Percentiles rank a stretch among this genome's conserved stretches.
Evolutionary conservation across 352 stramenopile species (phyloP).

Genomic region (Saprolegnia parasitica): DNA sequence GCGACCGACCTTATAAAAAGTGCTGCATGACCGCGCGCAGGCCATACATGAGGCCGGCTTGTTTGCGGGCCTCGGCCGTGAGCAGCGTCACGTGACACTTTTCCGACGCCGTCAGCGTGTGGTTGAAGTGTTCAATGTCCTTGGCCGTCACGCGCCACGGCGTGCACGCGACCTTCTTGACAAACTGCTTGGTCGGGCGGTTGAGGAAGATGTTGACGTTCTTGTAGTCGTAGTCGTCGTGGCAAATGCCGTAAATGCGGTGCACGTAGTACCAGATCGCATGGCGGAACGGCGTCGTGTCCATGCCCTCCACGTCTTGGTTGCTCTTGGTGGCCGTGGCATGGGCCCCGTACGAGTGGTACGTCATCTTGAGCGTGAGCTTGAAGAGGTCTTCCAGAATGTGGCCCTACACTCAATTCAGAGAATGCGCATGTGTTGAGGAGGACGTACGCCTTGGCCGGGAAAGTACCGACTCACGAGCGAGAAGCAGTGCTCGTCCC

Average conservation of each 20-base stretch:
- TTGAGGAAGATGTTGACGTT: conserved; percentile 80
- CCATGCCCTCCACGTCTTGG: conserved; percentile 40
- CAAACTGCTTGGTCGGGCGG: conserved; percentile 79
- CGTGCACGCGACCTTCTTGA: conserved; percentile 83
- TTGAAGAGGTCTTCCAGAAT: conserved; percentile 86
- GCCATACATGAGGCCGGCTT: conserved; percentile 83
- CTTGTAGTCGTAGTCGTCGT: conserved; percentile 85
- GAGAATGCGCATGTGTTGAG: not conserved
- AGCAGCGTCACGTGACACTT: conserved; percentile 84
- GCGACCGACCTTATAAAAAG: conserved; percentile 24
- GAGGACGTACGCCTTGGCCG: conserved; percentile 41
- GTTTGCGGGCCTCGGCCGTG: conserved; percentile 77
- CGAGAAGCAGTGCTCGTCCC: conserved; percentile 85
- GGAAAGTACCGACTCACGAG: conserved; percentile 82
- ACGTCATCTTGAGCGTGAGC: conserved; percentile 77
- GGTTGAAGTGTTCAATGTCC: conserved; percentile 84
- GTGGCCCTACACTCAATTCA: conserved; percentile 37
- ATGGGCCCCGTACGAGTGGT: conserved; percentile 56
- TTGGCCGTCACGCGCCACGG: conserved; percentile 74
- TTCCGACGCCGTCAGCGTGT: conserved; percentile 65
- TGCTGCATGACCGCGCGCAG: conserved; percentile 83
- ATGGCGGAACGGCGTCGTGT: conserved; percentile 76
- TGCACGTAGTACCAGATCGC: conserved; percentile 87
- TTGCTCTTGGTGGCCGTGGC: not conserved
- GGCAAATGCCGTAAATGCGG: conserved; percentile 84